Evolutionary conservation across 2,329 filamentous ascomycete genomes (phyloP).

Genomic region (Fusarium redolens): DNA sequence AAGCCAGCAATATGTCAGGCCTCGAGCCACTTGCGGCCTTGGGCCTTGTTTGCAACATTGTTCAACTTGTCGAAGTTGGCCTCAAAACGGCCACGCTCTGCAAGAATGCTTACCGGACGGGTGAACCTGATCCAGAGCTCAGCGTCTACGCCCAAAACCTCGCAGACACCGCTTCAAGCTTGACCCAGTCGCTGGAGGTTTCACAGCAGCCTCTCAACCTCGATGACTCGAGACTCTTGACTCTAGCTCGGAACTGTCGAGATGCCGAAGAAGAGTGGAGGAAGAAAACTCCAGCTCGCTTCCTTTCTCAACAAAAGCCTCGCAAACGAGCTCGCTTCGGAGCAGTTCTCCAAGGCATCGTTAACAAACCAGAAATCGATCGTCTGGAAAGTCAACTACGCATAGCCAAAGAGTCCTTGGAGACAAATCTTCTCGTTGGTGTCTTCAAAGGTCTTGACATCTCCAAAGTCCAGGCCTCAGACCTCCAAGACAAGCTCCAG

Average conservation of each 20-base stretch:
- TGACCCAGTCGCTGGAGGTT: fast-evolving
- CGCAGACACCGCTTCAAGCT: fast-evolving
- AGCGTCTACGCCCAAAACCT: fast-evolving
- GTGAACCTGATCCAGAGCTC: fast-evolving
- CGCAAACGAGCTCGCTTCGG: fast-evolving
- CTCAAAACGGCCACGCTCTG: not conserved
- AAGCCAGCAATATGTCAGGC: not conserved
- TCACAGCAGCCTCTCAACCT: fast-evolving
- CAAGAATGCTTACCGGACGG: fast-evolving
- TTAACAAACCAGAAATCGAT: fast-evolving
- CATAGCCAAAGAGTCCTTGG: not conserved
- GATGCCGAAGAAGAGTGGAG: not conserved
- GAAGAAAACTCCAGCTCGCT: fast-evolving
- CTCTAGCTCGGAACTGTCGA: fast-evolving
- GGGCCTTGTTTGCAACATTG: fast-evolving
- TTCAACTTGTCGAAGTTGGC: fast-evolving
- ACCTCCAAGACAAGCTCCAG: fast-evolving
- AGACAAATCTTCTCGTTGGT: fast-evolving
- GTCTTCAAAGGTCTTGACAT: fast-evolving
- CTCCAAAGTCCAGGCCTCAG: fast-evolving
- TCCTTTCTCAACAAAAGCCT: not conserved
- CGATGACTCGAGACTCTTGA: fast-evolving
- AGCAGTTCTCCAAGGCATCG: fast-evolving
- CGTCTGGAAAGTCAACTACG: fast-evolving
- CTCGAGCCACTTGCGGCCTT: not conserved